Conservation (phyloP, 1,139 yeast species). For the Pneumocystis jirovecii region DNA sequence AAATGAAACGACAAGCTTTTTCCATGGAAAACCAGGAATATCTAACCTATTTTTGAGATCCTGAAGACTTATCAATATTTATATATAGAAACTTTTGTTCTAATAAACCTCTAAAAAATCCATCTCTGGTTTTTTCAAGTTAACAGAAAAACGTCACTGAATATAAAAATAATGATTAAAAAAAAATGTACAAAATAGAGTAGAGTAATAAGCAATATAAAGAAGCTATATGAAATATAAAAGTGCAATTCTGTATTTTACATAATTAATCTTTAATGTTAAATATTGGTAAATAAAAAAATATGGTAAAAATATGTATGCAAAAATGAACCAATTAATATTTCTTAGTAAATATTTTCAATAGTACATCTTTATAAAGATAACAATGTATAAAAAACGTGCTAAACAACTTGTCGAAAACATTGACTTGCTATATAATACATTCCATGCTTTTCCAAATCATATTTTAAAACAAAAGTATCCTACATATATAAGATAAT, state of each 20-base stretch:
- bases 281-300: neutral
- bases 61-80: neutral
- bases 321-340: neutral
- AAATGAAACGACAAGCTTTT: neutral
- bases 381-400: no score
- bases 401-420: constrained; percentile 8
- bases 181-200: neutral
- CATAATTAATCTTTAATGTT: neutral
- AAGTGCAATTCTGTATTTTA: neutral
- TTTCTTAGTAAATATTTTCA: neutral
- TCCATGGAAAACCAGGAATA: neutral
- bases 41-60: neutral
- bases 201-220: neutral
- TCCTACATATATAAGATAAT: neutral
- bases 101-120: neutral
- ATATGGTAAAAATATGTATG: neutral
- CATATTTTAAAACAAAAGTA: constrained; percentile 10
- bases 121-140: neutral
- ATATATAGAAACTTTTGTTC: neutral
- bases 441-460: constrained; percentile 9
- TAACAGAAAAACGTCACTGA: neutral
- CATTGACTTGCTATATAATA: constrained; percentile 11
- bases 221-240: neutral
- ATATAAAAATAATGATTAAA: neutral
- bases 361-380: no score